Percentiles rank a stretch among this genome's conserved stretches.
Evolutionary conservation across 2,329 filamentous ascomycete species (phyloP).

Genomic region (Phialophora macrospora): DNA sequence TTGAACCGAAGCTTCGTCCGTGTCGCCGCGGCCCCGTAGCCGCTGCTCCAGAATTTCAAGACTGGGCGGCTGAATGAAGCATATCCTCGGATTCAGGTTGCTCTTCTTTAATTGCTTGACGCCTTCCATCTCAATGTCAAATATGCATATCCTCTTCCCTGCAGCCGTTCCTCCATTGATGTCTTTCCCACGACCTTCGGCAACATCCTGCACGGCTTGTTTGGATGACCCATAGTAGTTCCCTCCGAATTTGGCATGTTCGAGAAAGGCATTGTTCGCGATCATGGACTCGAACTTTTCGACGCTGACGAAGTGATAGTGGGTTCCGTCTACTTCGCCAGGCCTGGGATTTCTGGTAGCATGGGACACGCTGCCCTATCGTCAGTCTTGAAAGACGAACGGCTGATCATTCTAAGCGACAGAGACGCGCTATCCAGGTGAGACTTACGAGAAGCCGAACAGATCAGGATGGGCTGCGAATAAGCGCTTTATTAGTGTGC

Average conservation of each 20-base stretch:
- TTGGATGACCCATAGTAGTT: slow-evolving; percentile 88
- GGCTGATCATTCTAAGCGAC: not conserved
- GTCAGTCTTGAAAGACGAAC: not conserved
- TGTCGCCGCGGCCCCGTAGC: slow-evolving; percentile 76
- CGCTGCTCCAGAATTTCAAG: slow-evolving; percentile 74
- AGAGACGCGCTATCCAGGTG: not conserved
- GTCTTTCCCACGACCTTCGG: slow-evolving; percentile 60
- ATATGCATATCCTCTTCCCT: slow-evolving; percentile 74
- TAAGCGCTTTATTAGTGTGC: slow-evolving; percentile 50
- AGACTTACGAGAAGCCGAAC: slow-evolving; percentile 45
- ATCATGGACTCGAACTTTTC: slow-evolving; percentile 72
- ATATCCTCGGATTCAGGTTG: slow-evolving; percentile 73
- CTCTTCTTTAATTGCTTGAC: slow-evolving; percentile 90
- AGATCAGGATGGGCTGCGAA: slow-evolving; percentile 50
- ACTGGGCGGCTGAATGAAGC: slow-evolving; percentile 83
- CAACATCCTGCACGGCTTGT: slow-evolving; percentile 75
- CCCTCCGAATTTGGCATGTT: slow-evolving; percentile 82
- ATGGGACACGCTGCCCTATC: slow-evolving; percentile 56
- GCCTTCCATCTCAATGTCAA: slow-evolving; percentile 97
- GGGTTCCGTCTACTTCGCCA: slow-evolving; percentile 74
- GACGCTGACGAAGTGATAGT: slow-evolving; percentile 79
- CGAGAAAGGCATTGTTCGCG: slow-evolving; percentile 74
- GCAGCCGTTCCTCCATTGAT: slow-evolving; percentile 46
- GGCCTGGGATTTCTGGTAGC: slow-evolving; percentile 78
- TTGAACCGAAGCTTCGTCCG: slow-evolving; percentile 72